A percentile compares a stretch with the other conserved stretches of the same genome.
These are phyloP conservation scores for Hyaloscypha bicolor DNA, from an alignment of 495 filamentous ascomycete species.

Conservation along the genomic window DNA sequence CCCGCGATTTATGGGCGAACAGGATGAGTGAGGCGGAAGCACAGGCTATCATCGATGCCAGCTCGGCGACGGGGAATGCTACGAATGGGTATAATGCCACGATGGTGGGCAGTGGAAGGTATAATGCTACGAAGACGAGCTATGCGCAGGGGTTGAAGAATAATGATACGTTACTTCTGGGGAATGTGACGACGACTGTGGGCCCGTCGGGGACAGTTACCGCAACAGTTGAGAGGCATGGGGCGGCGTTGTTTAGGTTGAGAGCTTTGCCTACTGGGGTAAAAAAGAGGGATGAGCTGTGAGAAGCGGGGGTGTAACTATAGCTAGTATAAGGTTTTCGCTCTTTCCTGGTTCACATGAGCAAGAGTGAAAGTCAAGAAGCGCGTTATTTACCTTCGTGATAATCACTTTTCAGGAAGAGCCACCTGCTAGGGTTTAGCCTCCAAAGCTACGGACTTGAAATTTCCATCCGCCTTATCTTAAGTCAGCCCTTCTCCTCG, in stretches of 20 bases:
- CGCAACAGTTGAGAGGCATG: slow-evolving; percentile 46
- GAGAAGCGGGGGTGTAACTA: neutral
- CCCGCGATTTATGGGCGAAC: slow-evolving; percentile 60
- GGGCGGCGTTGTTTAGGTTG: slow-evolving; percentile 48
- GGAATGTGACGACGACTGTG: slow-evolving; percentile 45
- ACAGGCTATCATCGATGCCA: slow-evolving; percentile 42
- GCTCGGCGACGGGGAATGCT: slow-evolving; percentile 31
- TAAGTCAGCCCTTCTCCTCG: too few relatives aligned
- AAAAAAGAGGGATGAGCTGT: slow-evolving; percentile 50
- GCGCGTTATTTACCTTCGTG: too few relatives aligned
- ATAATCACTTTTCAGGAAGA: too few relatives aligned
- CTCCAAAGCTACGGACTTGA: too few relatives aligned
- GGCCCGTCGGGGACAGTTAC: slow-evolving; percentile 41
- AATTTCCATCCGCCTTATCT: too few relatives aligned
- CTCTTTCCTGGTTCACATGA: too few relatives aligned
- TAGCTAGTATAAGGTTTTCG: too few relatives aligned
- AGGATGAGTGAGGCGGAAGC: slow-evolving; percentile 51
- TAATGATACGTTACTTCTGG: slow-evolving; percentile 44
- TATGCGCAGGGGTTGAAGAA: slow-evolving; percentile 43
- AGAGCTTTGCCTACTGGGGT: slow-evolving; percentile 35
- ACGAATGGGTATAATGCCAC: slow-evolving; percentile 39
- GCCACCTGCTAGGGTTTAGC: too few relatives aligned
- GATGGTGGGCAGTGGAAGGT: slow-evolving; percentile 29
- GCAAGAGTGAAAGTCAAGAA: too few relatives aligned
- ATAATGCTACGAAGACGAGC: slow-evolving; percentile 45